Conservation (phyloP, 768 basidiomycete species). For the Boletellus ananas region DNA sequence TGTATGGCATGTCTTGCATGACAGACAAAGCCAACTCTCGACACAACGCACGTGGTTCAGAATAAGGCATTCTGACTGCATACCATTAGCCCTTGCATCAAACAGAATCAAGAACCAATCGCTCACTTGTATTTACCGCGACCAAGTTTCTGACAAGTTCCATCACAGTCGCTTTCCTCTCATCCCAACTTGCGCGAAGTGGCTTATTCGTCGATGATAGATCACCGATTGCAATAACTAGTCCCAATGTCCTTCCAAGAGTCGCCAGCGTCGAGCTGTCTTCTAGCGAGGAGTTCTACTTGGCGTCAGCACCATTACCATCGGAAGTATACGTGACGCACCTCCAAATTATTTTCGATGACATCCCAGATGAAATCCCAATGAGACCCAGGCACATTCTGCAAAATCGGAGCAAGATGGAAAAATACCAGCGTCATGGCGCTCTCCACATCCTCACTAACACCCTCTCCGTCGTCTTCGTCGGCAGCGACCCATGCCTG, state of each 20-base stretch:
- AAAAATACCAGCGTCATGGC: constrained; percentile 71
- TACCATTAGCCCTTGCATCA: not conserved
- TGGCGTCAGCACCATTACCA: not conserved
- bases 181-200: constrained; percentile 66
- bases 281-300: constrained; percentile 56
- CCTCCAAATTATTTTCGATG: constrained; percentile 85
- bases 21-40: constrained; percentile 66
- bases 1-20: constrained; percentile 59
- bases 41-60: constrained; percentile 62
- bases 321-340: constrained; percentile 29
- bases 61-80: constrained; percentile 27
- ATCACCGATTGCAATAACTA: constrained; percentile 68
- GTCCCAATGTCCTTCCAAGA: constrained; percentile 64
- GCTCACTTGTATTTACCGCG: constrained; percentile 50
- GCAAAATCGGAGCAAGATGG: constrained; percentile 80
- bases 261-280: constrained; percentile 57
- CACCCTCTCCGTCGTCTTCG: constrained; percentile 52
- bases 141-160: constrained; percentile 60
- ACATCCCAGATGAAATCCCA: constrained; percentile 94
- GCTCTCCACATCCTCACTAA: constrained; percentile 76
- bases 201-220: constrained; percentile 68
- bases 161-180: constrained; percentile 49
- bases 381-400: constrained; percentile 80
- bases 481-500: constrained; percentile 73
- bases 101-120: not conserved